Conservation (phyloP, 2,329 filamentous ascomycete species). For the Biscogniauxia mediterranea region DNA sequence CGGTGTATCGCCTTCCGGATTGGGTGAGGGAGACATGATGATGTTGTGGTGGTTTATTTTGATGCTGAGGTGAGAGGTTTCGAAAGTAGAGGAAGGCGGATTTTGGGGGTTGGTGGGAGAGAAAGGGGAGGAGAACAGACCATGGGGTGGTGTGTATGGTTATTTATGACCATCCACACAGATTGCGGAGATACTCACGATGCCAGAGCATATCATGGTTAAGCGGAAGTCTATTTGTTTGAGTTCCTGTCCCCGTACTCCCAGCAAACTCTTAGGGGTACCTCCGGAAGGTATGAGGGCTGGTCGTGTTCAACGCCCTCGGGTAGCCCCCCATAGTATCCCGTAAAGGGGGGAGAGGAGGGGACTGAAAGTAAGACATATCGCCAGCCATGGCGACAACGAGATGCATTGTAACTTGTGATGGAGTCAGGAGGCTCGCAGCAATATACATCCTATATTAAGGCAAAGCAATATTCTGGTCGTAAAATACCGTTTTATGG, state of each 20-base stretch:
- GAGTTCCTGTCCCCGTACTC: not conserved
- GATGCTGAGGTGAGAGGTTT: not conserved
- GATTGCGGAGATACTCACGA: not conserved
- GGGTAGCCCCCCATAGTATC: too few relatives aligned
- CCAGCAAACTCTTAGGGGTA: not conserved
- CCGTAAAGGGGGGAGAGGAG: too few relatives aligned
- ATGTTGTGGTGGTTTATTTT: not conserved
- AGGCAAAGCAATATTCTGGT: not conserved
- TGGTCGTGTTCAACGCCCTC: not conserved
- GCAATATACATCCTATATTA: not conserved
- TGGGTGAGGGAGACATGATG: not conserved
- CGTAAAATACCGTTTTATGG: not conserved
- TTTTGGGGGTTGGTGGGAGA: too few relatives aligned
- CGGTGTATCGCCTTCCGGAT: not conserved
- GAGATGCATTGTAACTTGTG: not conserved
- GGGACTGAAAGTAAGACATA: not conserved
- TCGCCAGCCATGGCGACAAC: not conserved
- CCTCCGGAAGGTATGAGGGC: not conserved
- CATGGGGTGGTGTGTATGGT: not conserved
- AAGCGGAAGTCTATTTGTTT: not conserved
- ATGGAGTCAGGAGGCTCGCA: not conserved
- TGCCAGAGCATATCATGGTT: not conserved
- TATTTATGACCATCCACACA: not conserved
- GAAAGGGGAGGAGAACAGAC: not conserved
- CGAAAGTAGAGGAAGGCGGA: too few relatives aligned